These are phyloP conservation scores for Haplosporangium gracile DNA, from an alignment of 192 early-diverging fungal species.

Conservation along the genomic window DNA sequence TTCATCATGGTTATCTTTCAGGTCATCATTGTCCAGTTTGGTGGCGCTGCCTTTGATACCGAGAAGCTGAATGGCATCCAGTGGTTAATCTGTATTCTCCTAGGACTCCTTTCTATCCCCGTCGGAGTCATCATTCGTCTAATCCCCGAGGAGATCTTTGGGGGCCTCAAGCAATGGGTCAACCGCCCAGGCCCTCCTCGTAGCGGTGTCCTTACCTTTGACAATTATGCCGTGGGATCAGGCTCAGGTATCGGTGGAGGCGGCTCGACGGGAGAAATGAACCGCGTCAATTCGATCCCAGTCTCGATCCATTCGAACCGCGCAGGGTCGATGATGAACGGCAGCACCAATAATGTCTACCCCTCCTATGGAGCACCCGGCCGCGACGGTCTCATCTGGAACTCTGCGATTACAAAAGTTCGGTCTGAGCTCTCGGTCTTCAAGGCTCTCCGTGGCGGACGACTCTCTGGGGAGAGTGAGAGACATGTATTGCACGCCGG, in stretches of 20 bases:
- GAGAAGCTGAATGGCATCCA: conserved; percentile 72
- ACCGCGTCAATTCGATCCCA: conserved; percentile 36
- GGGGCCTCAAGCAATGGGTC: conserved; percentile 38
- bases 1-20: conserved; percentile 82
- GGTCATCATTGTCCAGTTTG: conserved; percentile 92
- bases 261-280: conserved; percentile 7
- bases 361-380: conserved; percentile 10
- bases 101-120: conserved; percentile 86
- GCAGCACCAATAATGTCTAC: neutral
- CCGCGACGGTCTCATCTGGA: conserved; percentile 61
- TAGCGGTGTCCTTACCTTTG: conserved; percentile 18
- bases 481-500: conserved; percentile 52
- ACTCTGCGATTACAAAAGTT: conserved; percentile 55
- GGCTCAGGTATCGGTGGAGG: neutral
- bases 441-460: conserved; percentile 58
- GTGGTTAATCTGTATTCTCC: conserved; percentile 87
- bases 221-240: conserved; percentile 9
- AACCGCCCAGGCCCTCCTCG: neutral
- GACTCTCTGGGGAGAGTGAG: conserved; percentile 17
- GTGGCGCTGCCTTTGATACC: conserved; percentile 87
- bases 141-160: conserved; percentile 78
- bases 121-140: conserved; percentile 90
- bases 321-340: conserved; percentile 21
- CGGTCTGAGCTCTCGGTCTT: conserved; percentile 51
- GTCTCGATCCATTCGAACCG: conserved; percentile 40